A percentile compares a stretch with the other conserved stretches of the same genome.
Evolutionary conservation across 2,329 filamentous ascomycete genomes (phyloP).

Genomic region (Talaromyces verruculosus): DNA sequence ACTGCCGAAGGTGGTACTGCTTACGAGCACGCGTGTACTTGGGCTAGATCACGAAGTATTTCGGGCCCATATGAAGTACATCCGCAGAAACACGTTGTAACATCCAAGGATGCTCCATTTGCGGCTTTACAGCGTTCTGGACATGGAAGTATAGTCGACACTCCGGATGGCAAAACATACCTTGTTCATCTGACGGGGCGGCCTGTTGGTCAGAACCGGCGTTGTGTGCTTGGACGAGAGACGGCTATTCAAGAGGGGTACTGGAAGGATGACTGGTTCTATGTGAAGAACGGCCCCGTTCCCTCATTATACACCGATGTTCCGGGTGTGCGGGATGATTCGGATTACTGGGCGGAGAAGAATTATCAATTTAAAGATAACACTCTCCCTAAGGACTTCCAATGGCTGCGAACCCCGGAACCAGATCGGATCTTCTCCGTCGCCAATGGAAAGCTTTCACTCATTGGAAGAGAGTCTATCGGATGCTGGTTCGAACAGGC

Average conservation of each 20-base stretch:
- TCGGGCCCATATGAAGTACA: slow-evolving; percentile 51
- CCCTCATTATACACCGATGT: slow-evolving; percentile 20
- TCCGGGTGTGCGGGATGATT: slow-evolving; percentile 14
- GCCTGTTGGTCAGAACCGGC: slow-evolving; percentile 17
- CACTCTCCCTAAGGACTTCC: slow-evolving; percentile 17
- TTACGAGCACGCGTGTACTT: slow-evolving; percentile 51
- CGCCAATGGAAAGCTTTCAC: slow-evolving; percentile 15
- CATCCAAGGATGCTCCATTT: slow-evolving; percentile 27
- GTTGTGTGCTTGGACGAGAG: slow-evolving; percentile 21
- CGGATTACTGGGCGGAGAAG: slow-evolving; percentile 17
- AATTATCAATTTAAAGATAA: slow-evolving; percentile 10
- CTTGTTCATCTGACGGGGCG: slow-evolving; percentile 20
- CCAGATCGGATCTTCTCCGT: slow-evolving; percentile 14
- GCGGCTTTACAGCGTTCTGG: slow-evolving; percentile 19
- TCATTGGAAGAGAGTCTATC: slow-evolving; percentile 18
- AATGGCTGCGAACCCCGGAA: slow-evolving; percentile 18
- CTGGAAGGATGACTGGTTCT: slow-evolving; percentile 21
- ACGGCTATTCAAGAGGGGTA: slow-evolving; percentile 21
- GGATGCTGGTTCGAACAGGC: slow-evolving; percentile 21
- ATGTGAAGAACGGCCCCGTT: slow-evolving; percentile 19
- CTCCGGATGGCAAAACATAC: slow-evolving; percentile 16
- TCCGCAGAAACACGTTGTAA: slow-evolving; percentile 49
- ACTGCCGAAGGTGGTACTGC: slow-evolving; percentile 54
- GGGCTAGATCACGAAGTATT: slow-evolving; percentile 47
- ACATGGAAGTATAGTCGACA: slow-evolving; percentile 21